These are phyloP conservation scores for Chenopodium quinoa DNA, from an alignment of 148 eudicot species.

Conservation along the genomic window DNA sequence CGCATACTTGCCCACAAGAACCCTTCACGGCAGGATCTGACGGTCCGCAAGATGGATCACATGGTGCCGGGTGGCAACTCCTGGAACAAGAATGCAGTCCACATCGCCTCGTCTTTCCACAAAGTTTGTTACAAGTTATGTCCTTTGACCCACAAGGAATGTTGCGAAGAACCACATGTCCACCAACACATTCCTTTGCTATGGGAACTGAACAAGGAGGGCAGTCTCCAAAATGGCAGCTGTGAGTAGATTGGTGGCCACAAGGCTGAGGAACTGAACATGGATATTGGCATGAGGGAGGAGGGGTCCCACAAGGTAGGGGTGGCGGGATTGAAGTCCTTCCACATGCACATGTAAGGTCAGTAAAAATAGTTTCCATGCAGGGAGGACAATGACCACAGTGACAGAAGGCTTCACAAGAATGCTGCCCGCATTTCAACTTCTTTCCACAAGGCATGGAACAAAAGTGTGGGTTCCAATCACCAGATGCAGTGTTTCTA, in stretches of 20 bases:
- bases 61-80: conserved; percentile 76
- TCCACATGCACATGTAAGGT: conserved; percentile 88
- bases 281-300: conserved; percentile 78
- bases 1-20: conserved; percentile 89
- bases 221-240: conserved; percentile 96
- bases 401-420: conserved; percentile 76
- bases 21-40: conserved; percentile 34
- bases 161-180: conserved; percentile 86
- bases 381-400: conserved; percentile 99
- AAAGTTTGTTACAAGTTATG: conserved; percentile 76
- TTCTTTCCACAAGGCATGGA: conserved; percentile 89
- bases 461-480: conserved; percentile 84
- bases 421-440: conserved; percentile 89
- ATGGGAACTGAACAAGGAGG: conserved; percentile 86
- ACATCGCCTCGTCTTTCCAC: conserved; percentile 85
- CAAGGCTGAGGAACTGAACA: conserved; percentile 88
- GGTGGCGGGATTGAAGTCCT: conserved; percentile 91
- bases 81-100: conserved; percentile 91
- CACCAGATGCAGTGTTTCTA: conserved; percentile 34
- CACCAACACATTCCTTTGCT: conserved; percentile 91
- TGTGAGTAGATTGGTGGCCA: conserved; percentile 88
- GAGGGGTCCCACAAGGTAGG: conserved; percentile 86
- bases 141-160: conserved; percentile 98
- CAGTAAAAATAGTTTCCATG: conserved; percentile 81
- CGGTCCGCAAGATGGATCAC: conserved; percentile 55